Base-by-base conservation (phyloP, 1,284 basidiomycete species). In the Vanrija sp. region DNA sequence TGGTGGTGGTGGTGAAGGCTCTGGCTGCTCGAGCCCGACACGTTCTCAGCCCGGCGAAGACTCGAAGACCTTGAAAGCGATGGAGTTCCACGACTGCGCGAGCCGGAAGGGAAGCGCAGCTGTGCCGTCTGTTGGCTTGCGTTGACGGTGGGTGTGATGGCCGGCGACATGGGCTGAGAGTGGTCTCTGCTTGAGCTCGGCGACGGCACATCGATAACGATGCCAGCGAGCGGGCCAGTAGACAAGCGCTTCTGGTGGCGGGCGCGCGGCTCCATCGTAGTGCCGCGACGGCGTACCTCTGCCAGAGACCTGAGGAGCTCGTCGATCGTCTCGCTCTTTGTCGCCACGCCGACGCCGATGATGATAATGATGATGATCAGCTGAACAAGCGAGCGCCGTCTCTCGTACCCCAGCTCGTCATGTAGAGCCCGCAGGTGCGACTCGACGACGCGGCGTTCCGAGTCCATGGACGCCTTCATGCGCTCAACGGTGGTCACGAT, bases 331-430 rank as follows among this genome's bases (percentile, higher is more conserved):
- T 55, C 60, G 40, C 65, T 61, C 15, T 70, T 61, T 3, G 64
- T 64, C 2, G 67, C 52, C 0, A 67, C 65, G 8, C 71, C 71
- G 5, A 73, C 62, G 15, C 62, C 52, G 49, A 74, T 63, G 45
- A 73, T 60, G 14, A 67, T 55, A 23, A 74, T 54, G 38, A 71
- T 66, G 43, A 75, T 62, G 47, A 71, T 49, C 3, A 75, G 64
- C 49, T 76, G 74, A 9, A 66, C 68, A 18, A 74, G 58, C 14
- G 66, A 67, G 9, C 72, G 62, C 8, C 74, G 65, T 18, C 72
- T 63, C 51, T 76, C 74, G 53, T 66, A 75, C 1, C 64, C 59
- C 15, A 73, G 62, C 57, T 76, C 73, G 44, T 73, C 65, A 4
- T 68, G 57, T 5, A 76, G 51, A 1, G 65, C 48, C 16, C 68